Evolutionary conservation across 805 yeast species (phyloP), one percentile per base, ranked within the genome.

Genomic region (Yarrowia sp.): DNA sequence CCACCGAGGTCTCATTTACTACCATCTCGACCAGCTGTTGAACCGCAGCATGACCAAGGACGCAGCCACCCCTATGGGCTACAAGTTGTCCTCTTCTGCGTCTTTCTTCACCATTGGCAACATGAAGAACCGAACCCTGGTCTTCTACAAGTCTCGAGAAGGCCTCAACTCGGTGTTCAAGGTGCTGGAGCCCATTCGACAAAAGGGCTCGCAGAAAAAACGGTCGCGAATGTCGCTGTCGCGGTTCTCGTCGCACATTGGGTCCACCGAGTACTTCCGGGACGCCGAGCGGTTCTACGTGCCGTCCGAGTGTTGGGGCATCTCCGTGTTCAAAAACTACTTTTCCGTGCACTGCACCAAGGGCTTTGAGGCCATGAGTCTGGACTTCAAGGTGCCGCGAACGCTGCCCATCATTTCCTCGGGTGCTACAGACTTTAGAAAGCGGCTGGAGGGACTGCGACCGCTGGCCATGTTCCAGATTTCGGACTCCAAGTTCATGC

Each of bases 401-500:
- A 80, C 86, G 1, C 79, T 84, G 3, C 92, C 93, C 8, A 58
- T 41, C n/a, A 82, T 79, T 30, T 67, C 70, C 17, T 56, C 69
- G 10, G 52, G 51, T 11, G 19, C 51, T 10, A 22, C 63, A 1
- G 75, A 73, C 64, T 71, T 73, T 65, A 79, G 78, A 30, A 77
- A 78, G 54, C 76, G 77, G 30, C 75, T 81, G 43, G 78, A 82
- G 11, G 67, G 70, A 1, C 70, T 73, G 14, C 70, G 75, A 61
- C 90, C 93, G 0, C 74, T 87, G 69, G 85, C 87, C 1, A 85
- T 88, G 81, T 86, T 82, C 71, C 83, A 84, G 70, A 77, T 88
- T n/a, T 74, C 79, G 9, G 83, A 83, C 54, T 78, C 82, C 62
- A 75, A 78, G 14, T 82, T 86, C 62, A 74, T 89, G 14, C 73